Base-by-base conservation (phyloP, 495 filamentous ascomycete genomes). In the Aspergillus taichungensis region DNA sequence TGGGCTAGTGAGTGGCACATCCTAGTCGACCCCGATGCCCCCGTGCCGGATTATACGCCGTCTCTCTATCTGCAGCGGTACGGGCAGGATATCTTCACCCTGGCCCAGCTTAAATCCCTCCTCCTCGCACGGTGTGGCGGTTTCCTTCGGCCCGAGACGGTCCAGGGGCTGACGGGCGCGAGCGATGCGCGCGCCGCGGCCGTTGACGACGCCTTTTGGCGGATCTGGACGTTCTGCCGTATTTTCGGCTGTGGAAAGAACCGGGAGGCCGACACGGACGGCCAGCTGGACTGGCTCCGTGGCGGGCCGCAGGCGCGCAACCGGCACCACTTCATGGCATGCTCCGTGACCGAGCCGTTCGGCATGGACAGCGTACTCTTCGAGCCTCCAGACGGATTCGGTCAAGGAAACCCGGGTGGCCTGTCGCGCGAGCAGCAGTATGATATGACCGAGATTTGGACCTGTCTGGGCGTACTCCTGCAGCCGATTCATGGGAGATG, bases 401-500 rank as follows among this genome's bases (percentile, higher is more conserved):
- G 74, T 7, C 60, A 61, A 40, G 81, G 81, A 6, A 85, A 85
- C 54, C 56, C 46, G 7, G 63, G 59, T 13, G 79, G 80, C 5
- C 60, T 85, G 11, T 71, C 71, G 0, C 64, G 70, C 9, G 67
- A 71, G 37, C 71, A 85, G 51, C 59, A 84, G 8, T 82, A 77
- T 43, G 77, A 83, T 54, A 78, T 85, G 72, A 76, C 67, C 1
- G 81, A 85, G 53, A 72, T 85, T 13, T 85, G 80, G 80, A 80
- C 67, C 1, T 83, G 80, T 52, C 57, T 85, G 24, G 65, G 69
- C 27, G 72, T 77, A 6, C 57, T 85, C 13, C 61, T 83, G 5
- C 72, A 77, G 41, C 74, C 73, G 11, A 64, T 82, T 35, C 76
- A 82, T 45, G 78, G 74, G 7, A 72, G 74, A 47, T 71, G 70